A percentile compares a stretch with the other conserved stretches of the same genome.
Conservation (phyloP, 2,329 filamentous ascomycete genomes). For the Clonostachys rhizophaga region DNA sequence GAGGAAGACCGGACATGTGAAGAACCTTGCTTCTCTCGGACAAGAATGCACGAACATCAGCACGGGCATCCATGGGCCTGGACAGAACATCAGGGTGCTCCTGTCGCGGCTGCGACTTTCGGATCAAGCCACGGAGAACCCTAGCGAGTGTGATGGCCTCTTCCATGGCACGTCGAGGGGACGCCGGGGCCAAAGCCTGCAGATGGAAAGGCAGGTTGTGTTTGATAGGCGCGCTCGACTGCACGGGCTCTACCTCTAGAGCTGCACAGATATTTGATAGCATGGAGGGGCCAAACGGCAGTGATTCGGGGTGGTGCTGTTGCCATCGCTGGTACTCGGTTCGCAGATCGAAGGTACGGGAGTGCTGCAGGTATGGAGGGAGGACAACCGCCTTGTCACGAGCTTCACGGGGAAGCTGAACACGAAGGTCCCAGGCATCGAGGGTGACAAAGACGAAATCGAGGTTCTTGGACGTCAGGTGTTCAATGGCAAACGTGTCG, state of each 20-base stretch:
- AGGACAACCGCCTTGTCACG: conserved; percentile 97
- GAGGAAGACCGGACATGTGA: conserved; percentile 94
- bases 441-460: conserved; percentile 98
- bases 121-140: conserved; percentile 86
- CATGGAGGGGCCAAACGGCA: conserved; percentile 93
- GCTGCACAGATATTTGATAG: conserved; percentile 97
- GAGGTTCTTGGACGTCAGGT: conserved; percentile 83
- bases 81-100: conserved; percentile 94
- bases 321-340: conserved; percentile 99
- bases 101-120: conserved; percentile 90
- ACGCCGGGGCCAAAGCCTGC: conserved; percentile 91
- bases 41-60: conserved; percentile 93
- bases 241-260: conserved; percentile 94
- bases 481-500: conserved; percentile 88
- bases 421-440: conserved; percentile 96
- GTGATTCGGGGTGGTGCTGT: conserved; percentile 93
- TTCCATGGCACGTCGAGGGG: conserved; percentile 93
- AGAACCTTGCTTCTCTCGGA: conserved; percentile 96
- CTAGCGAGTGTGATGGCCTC: conserved; percentile 92
- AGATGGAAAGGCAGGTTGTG: conserved; percentile 98
- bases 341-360: conserved; percentile 91
- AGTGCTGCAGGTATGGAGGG: conserved; percentile 95
- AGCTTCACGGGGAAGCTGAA: conserved; percentile 94
- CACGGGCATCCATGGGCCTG: conserved; percentile 92
- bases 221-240: conserved; percentile 96